These are phyloP conservation scores for Tricharina praecox DNA, from an alignment of 495 filamentous ascomycete genomes.

Conservation along the genomic window DNA sequence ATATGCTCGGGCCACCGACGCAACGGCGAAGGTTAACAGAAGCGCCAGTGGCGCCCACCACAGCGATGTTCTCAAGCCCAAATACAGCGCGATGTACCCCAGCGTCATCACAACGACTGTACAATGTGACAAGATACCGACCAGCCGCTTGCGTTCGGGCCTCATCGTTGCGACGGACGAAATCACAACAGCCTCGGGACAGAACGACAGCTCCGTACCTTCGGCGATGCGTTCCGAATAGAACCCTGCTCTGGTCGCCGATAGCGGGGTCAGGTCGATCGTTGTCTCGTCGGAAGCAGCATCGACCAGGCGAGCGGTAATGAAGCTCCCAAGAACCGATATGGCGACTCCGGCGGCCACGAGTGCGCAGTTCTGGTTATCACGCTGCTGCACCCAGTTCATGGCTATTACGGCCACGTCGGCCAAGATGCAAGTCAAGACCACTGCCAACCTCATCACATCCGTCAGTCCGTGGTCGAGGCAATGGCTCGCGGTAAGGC, in stretches of 20 bases:
- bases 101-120: slow-evolving; percentile 6
- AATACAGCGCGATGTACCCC: slow-evolving; percentile 11
- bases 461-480: background rate
- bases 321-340: background rate
- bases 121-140: background rate
- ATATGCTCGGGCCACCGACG: background rate
- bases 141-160: background rate
- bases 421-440: background rate
- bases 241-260: background rate
- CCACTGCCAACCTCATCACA: background rate
- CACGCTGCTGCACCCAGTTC: background rate
- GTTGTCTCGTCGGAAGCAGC: background rate
- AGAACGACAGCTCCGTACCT: background rate
- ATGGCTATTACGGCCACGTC: background rate
- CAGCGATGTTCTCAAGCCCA: slow-evolving; percentile 8
- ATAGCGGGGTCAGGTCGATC: background rate
- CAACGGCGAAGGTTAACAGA: slow-evolving; percentile 1
- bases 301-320: background rate
- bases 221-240: background rate
- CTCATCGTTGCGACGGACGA: background rate
- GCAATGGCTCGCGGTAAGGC: background rate
- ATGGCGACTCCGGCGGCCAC: background rate
- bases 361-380: background rate
- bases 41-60: slow-evolving; percentile 11
- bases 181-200: background rate